phyloP scores from a whole-genome alignment of 2,329 filamentous ascomycete genomes.

The Colletotrichum tanaceti region DNA sequence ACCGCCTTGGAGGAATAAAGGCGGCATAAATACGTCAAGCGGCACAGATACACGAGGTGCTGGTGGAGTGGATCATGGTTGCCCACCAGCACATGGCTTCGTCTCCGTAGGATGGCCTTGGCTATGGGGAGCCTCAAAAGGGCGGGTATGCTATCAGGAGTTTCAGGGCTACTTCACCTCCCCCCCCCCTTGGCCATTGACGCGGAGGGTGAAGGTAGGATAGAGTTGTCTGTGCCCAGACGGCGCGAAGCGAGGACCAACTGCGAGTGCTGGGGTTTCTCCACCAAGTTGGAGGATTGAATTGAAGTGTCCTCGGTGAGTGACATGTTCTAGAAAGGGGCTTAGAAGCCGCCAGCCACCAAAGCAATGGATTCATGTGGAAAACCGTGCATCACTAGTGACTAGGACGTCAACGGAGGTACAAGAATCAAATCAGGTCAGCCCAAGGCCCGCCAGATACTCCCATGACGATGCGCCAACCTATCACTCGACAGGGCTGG shows the following conservation, averaged over 20 bases:
- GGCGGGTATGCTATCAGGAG: conserved; percentile 18
- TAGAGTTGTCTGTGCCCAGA: conserved; percentile 33
- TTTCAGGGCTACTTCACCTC: conserved; percentile 8
- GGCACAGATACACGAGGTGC: conserved; percentile 37
- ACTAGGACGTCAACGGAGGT: conserved; percentile 17
- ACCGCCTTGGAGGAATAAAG: conserved; percentile 34
- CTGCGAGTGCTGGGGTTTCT: conserved; percentile 31
- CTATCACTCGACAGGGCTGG: conserved; percentile 39
- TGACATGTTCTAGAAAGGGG: conserved; percentile 38
- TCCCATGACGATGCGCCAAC: conserved; percentile 32
- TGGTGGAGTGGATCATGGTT: conserved; percentile 32
- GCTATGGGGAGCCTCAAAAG: conserved; percentile 39
- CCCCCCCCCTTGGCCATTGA: conserved; percentile 4
- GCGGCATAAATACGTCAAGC: conserved; percentile 34
- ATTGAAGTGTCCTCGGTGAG: conserved; percentile 33
- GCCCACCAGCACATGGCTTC: conserved; percentile 38
- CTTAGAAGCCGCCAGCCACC: conserved; percentile 40
- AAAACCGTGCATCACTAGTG: conserved; percentile 29
- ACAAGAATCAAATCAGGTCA: conserved; percentile 24
- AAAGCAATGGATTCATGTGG: conserved; percentile 29
- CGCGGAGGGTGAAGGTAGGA: conserved; percentile 29
- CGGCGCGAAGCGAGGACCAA: conserved; percentile 38
- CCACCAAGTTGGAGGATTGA: conserved; percentile 28
- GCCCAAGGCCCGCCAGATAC: conserved; percentile 33
- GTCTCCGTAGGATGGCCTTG: conserved; percentile 36